phyloP scores from a whole-genome alignment of 306 rosid species.

The Argentina anserina region DNA sequence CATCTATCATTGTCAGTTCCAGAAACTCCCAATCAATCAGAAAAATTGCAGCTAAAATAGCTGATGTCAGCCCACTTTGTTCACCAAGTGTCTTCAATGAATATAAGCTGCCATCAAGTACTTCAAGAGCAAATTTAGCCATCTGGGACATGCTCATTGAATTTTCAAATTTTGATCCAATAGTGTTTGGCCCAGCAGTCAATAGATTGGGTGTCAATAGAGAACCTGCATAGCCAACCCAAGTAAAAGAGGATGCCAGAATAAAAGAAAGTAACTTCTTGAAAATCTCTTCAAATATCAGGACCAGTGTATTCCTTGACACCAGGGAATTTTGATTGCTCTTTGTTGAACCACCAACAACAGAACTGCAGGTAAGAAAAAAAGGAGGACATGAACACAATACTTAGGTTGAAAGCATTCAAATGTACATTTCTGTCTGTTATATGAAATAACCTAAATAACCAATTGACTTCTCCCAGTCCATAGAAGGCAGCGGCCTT shows the following conservation, averaged over 20 bases:
- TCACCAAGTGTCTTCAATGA: constrained; percentile 56
- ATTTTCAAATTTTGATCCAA: constrained; percentile 38
- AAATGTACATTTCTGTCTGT: not conserved
- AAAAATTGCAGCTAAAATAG: constrained; percentile 66
- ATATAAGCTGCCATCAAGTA: constrained; percentile 73
- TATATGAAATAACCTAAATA: not conserved
- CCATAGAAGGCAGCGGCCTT: not conserved
- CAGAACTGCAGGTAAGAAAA: constrained; percentile 58
- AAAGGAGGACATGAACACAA: constrained; percentile 6
- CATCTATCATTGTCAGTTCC: constrained; percentile 31
- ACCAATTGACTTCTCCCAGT: not conserved
- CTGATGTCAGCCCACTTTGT: constrained; percentile 55
- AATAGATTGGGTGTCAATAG: constrained; percentile 39
- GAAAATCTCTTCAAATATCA: constrained; percentile 61
- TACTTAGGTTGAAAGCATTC: constrained; percentile 18
- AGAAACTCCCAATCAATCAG: constrained; percentile 73
- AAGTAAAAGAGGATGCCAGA: constrained; percentile 53
- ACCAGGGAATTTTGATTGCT: constrained; percentile 48
- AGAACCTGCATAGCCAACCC: constrained; percentile 63
- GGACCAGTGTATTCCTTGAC: constrained; percentile 53
- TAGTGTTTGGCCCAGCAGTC: constrained; percentile 30
- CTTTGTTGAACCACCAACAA: constrained; percentile 72
- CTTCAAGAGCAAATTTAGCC: constrained; percentile 66
- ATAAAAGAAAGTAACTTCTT: constrained; percentile 64
- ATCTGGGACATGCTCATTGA: constrained; percentile 43